Base-by-base conservation (phyloP, 495 filamentous ascomycete species). In the Collariella sp. region DNA sequence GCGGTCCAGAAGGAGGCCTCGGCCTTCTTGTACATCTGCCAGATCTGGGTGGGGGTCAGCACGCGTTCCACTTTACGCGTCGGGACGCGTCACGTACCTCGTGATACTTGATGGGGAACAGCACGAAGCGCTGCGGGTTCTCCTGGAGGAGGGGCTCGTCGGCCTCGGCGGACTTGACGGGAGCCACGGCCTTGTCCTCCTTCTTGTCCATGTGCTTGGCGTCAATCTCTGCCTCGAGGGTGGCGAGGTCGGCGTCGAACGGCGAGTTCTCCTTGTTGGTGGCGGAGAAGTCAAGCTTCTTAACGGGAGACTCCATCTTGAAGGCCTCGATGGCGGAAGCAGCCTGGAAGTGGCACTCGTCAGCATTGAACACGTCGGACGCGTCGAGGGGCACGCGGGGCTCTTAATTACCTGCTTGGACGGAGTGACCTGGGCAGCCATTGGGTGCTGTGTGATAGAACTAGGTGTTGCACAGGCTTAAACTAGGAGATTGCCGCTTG, bases 11-110 rank as follows among this genome's bases (percentile, higher is more conserved):
- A 98, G 35, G 94, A 97, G 22, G 93, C 93, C 72, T 96, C 91
- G 62, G 94, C 94, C 77, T 98, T 97, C 85, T 98, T 98, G 82
- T 98, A 98, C 91, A 98, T 96, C 73, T 96, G 94, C 93, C 93
- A 98, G 75, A 98, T 91, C 93, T 91, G 62, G n/a, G n/a, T 67
- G 26, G 50, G 34, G 50, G 56, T 65, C 52, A 72, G 59, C 38
- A 47, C 64, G 57, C 61, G 58, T 62, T 61, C 70, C 79, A 86
- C 77, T 85, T 82, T 79, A 87, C 87, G 81, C 83, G 84, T 80
- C 66, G 73, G 48, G 69, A 64, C 70, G 70, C 70, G 76, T 71
- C 58, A 11, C 90, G 71, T 70, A 96, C 93, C 84, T 98, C 93
- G 64, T 98, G 89, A 70, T 97, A 97, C 79, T 95, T 96, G 72